These are phyloP conservation scores for Solanum megistacrolobum DNA, from an alignment of 257 asterid genomes.

Conservation along the genomic window DNA sequence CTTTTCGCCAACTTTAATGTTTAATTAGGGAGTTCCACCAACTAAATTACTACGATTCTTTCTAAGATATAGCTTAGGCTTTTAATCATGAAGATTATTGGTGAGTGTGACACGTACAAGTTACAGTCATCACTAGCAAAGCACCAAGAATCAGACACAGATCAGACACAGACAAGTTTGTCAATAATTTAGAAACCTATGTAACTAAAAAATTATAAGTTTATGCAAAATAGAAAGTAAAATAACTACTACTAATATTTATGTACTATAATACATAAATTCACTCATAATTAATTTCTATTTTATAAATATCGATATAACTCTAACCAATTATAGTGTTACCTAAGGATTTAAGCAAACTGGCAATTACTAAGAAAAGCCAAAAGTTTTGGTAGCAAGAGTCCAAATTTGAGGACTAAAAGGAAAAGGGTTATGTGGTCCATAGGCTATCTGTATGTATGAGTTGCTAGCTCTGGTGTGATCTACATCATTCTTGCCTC, in stretches of 20 bases:
- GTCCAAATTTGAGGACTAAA: constrained; percentile 1
- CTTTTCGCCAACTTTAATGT: constrained; percentile 26
- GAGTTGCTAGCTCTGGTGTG: constrained; percentile 22
- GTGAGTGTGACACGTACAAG: constrained; percentile 19
- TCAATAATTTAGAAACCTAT: background rate
- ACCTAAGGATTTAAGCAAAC: background rate
- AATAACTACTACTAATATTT: too few species aligned
- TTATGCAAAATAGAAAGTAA: too few species aligned
- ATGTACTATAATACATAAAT: too few species aligned
- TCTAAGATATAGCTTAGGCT: background rate
- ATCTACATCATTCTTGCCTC: constrained; percentile 21
- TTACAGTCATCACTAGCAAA: constrained; percentile 1
- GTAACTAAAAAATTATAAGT: too few species aligned
- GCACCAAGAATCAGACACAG: background rate
- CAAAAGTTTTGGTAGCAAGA: background rate
- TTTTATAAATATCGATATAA: too few species aligned
- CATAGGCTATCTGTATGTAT: constrained; percentile 25
- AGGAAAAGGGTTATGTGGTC: constrained; percentile 23
- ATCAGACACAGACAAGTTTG: background rate
- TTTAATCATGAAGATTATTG: constrained; percentile 10
- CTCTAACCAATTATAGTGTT: too few species aligned
- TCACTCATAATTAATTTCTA: too few species aligned
- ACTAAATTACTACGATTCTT: too few species aligned
- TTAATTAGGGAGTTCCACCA: constrained; percentile 9
- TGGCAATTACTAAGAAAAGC: background rate